These are phyloP conservation scores for Stropharia rugosoannulata DNA, from an alignment of 768 basidiomycete genomes.

Conservation along the genomic window DNA sequence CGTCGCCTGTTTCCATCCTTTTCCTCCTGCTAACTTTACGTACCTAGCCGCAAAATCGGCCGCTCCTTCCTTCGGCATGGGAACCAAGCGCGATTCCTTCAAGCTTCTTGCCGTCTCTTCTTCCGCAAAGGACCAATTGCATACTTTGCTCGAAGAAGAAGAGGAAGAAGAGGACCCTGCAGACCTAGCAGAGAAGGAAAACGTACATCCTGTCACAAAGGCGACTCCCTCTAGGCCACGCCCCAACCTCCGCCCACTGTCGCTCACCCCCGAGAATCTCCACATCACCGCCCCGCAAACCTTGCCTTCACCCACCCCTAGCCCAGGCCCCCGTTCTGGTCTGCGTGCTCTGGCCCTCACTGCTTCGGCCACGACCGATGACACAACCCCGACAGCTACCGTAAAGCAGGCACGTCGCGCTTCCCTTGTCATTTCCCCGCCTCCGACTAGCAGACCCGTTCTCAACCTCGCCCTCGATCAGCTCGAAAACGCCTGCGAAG, in stretches of 20 bases:
- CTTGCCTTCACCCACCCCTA: slow-evolving; percentile 54
- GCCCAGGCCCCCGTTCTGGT: slow-evolving; percentile 48
- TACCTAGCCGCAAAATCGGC: slow-evolving; percentile 57
- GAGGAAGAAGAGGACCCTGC: slow-evolving; percentile 75
- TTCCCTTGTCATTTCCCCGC: slow-evolving; percentile 32
- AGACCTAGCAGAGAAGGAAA: slow-evolving; percentile 19
- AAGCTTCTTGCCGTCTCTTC: slow-evolving; percentile 63
- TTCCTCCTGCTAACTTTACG: slow-evolving; percentile 36
- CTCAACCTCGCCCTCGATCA: slow-evolving; percentile 36
- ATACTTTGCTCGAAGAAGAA: slow-evolving; percentile 82
- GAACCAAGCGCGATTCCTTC: slow-evolving; percentile 79
- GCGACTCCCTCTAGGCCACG: slow-evolving; percentile 50
- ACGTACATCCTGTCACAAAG: slow-evolving; percentile 27
- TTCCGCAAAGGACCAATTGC: slow-evolving; percentile 72
- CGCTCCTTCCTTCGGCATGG: slow-evolving; percentile 41
- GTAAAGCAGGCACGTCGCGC: slow-evolving; percentile 27
- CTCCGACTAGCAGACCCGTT: slow-evolving; percentile 32
- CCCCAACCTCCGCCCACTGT: slow-evolving; percentile 72
- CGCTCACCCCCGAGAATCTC: slow-evolving; percentile 59
- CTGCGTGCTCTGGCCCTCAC: slow-evolving; percentile 55
- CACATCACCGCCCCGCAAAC: slow-evolving; percentile 26
- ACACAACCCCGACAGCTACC: slow-evolving; percentile 19
- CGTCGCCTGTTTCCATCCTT: slow-evolving; percentile 27
- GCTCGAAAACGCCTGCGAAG: slow-evolving; percentile 26
- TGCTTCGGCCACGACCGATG: slow-evolving; percentile 26